phyloP scores from a whole-genome alignment of 345 rosid genomes.

The Lepidium didymum region DNA sequence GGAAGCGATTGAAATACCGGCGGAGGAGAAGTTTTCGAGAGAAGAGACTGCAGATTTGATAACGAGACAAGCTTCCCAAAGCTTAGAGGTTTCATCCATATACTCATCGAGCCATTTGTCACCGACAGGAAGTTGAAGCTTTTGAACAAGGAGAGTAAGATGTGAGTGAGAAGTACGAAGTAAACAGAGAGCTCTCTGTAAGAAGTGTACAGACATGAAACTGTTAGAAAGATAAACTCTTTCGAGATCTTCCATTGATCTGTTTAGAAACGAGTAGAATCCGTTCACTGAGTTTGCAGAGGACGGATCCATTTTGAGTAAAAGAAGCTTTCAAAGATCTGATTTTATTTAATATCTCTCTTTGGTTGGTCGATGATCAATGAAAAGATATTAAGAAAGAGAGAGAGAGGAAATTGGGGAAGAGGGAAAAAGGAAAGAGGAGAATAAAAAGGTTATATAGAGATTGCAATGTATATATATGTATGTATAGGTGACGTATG shows the following conservation, averaged over 20 bases:
- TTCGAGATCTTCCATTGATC: constrained; percentile 95
- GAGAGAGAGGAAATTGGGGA: constrained; percentile 20
- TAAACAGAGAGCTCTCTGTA: constrained; percentile 72
- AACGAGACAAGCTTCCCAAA: constrained; percentile 93
- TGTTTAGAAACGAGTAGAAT: constrained; percentile 70
- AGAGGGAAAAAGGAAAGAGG: constrained; percentile 21
- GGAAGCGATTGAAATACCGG: constrained; percentile 61
- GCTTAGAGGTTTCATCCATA: constrained; percentile 97
- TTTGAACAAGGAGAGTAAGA: constrained; percentile 72
- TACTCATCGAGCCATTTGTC: constrained; percentile 99
- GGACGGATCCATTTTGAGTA: constrained; percentile 63
- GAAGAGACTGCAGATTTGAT: constrained; percentile 76
- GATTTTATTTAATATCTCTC: neutral
- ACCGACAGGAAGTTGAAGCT: constrained; percentile 86
- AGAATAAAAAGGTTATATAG: constrained; percentile 20
- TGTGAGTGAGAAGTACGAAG: constrained; percentile 84
- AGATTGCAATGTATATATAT: neutral
- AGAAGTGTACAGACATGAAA: constrained; percentile 84
- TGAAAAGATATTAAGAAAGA: neutral
- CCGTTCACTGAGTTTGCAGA: constrained; percentile 75
- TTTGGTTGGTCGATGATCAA: constrained; percentile 17
- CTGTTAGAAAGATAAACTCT: constrained; percentile 53
- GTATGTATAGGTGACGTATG: neutral
- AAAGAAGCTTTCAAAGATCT: constrained; percentile 1
- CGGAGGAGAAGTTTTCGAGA: constrained; percentile 64